Percentiles rank a stretch among this genome's conserved stretches.
phyloP scores from a whole-genome alignment of 306 rosid genomes.

The Sphenostylis stenocarpa region DNA sequence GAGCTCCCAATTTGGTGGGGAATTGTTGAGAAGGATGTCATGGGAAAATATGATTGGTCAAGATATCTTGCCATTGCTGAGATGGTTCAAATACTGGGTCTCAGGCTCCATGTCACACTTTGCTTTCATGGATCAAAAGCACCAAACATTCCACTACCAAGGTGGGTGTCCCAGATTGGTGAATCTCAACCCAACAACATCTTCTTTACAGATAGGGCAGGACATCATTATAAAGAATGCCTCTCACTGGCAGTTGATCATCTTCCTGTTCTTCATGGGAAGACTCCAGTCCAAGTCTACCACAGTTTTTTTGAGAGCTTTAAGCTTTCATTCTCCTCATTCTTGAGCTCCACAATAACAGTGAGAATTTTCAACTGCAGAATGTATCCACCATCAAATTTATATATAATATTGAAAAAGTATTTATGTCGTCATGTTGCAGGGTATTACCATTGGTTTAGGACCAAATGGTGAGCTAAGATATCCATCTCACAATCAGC shows the following conservation, averaged over 20 bases:
- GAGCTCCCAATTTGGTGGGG: constrained; percentile 49
- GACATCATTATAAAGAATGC: constrained; percentile 63
- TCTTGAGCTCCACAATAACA: constrained; percentile 66
- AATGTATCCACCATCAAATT: constrained; percentile 4
- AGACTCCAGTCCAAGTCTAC: constrained; percentile 75
- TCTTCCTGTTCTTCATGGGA: constrained; percentile 75
- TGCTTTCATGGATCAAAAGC: constrained; percentile 77
- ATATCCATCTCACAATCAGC: constrained; percentile 73
- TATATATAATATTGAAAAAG: constrained; percentile 23
- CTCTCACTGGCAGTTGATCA: constrained; percentile 76
- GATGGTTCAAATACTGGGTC: constrained; percentile 77
- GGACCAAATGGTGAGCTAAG: constrained; percentile 91
- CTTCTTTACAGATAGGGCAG: constrained; percentile 63
- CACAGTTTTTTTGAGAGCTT: constrained; percentile 75
- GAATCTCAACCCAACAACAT: constrained; percentile 55
- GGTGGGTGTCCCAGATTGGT: constrained; percentile 75
- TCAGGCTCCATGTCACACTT: constrained; percentile 79
- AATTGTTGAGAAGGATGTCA: constrained; percentile 42
- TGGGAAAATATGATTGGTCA: constrained; percentile 80
- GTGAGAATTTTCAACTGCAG: constrained; percentile 39
- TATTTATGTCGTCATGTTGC: constrained; percentile 30
- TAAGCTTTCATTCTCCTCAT: constrained; percentile 61
- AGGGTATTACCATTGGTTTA: constrained; percentile 85
- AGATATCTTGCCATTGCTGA: constrained; percentile 70
- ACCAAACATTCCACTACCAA: constrained; percentile 59